Conservation (phyloP, 306 rosid genomes). For the Prinsepia uniflora region DNA sequence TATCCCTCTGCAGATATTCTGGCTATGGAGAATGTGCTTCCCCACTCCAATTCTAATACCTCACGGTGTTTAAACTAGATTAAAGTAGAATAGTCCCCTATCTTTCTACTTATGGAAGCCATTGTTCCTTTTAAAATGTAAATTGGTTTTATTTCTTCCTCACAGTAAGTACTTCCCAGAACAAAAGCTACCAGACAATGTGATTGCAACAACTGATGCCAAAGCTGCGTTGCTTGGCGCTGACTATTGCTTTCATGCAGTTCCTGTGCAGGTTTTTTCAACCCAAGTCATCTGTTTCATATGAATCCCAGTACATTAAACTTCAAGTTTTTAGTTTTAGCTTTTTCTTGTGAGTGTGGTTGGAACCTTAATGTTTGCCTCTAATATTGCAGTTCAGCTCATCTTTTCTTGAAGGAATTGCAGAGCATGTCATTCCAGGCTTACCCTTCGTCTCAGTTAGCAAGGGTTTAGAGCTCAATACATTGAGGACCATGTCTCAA, state of each 20-base stretch:
- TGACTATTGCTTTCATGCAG: constrained; percentile 85
- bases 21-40: too few species aligned
- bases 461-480: constrained; percentile 86
- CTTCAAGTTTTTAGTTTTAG: not conserved
- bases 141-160: constrained; percentile 13
- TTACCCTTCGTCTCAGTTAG: constrained; percentile 90
- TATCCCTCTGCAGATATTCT: too few species aligned
- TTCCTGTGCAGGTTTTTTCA: constrained; percentile 85
- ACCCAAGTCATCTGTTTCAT: not conserved
- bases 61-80: too few species aligned
- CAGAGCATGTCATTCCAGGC: constrained; percentile 79
- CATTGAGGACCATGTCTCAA: constrained; percentile 91
- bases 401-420: constrained; percentile 66
- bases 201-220: constrained; percentile 82
- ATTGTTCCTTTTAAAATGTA: not conserved
- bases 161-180: constrained; percentile 79
- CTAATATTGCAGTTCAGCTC: constrained; percentile 70
- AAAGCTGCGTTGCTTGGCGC: constrained; percentile 70
- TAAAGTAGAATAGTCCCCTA: too few species aligned
- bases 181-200: constrained; percentile 68
- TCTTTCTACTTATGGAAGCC: not conserved
- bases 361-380: constrained; percentile 26
- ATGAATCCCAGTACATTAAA: not conserved
- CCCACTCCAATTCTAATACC: too few species aligned
- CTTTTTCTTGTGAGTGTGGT: not conserved